Base-by-base conservation (phyloP, 164 flowering plant genomes). In the Litsea cubeba region DNA sequence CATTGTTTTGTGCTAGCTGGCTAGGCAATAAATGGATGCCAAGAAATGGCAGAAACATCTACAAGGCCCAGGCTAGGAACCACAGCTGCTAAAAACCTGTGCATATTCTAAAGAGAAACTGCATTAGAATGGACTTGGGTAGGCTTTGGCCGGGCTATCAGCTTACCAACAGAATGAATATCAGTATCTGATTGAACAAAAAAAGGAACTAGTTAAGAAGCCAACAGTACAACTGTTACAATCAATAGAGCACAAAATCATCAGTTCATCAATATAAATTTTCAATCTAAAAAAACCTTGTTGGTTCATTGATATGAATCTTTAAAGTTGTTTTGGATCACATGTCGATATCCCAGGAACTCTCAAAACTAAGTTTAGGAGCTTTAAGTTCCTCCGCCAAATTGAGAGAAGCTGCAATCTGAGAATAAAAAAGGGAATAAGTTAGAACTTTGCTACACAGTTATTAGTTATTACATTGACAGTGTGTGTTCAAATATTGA, bases 281-380 rank as follows among this genome's bases (percentile, higher is more conserved):
- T 40, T 40, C 46, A 18, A 28, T 8, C 8, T 40, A 54, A 20
- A 11, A n/a, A 23, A 63, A 63, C 28, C 22, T 22, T 12, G 66
- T 25, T 63, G 12, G 66, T 23, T 63, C 14, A 23, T 25, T 11
- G 28, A 12, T 25, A 66, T 23, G 35, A 28, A 40, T 35, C 12
- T 68, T 46, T 12, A 30, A 28, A 66, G 4, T 4, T 6, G 3
- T 68, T 50, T 50, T 60, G 78, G 46, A 65, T 91, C 79, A 93
- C 84, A 89, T 76, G 68, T 93, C 98, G 40, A 93, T 82, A 78
- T 88, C 79, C 97, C 95, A 90, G 0, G 86, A 79, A 62, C 81
- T 89, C 84, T 93, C 98, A 18, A 97, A 97, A 62, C 50, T 82
- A 71, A 93, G 46, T 75, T 91, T 91, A 26, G 98, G 95, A 51